Evolutionary conservation across 805 yeast genomes (phyloP).

Genomic region (Cyberlindnera petersonii): DNA sequence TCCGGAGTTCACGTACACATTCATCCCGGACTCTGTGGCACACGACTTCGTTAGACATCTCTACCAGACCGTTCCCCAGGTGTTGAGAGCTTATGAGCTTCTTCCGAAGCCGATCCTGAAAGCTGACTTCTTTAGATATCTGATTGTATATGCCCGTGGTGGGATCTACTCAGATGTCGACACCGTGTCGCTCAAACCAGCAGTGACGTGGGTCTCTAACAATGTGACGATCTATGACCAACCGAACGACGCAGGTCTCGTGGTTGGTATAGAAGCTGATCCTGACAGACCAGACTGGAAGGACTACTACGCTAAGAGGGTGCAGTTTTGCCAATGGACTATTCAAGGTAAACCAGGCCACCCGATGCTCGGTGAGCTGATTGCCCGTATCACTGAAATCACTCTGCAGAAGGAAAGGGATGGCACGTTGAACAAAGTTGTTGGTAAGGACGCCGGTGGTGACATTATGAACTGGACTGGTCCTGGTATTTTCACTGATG

Average conservation of each 20-base stretch:
- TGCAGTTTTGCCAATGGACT: conserved; percentile 98
- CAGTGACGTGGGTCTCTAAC: conserved; percentile 69
- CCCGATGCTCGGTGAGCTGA: conserved; percentile 78
- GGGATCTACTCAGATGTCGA: conserved; percentile 93
- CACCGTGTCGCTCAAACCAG: conserved; percentile 69
- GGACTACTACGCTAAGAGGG: conserved; percentile 86
- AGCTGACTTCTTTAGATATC: conserved; percentile 91
- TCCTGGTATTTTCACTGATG: conserved; percentile 92
- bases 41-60: conserved; percentile 50
- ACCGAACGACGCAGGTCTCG: conserved; percentile 57
- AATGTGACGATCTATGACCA: conserved; percentile 25
- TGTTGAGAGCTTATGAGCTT: conserved; percentile 65
- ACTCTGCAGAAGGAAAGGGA: conserved; percentile 54
- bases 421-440: conserved; percentile 44
- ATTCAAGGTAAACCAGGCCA: conserved; percentile 88
- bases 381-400: conserved; percentile 70
- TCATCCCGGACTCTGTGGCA: conserved; percentile 68
- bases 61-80: conserved; percentile 71
- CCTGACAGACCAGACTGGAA: conserved; percentile 95
- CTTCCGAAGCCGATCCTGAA: conserved; percentile 80
- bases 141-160: conserved; percentile 84
- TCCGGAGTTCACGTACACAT: conserved; percentile 63
- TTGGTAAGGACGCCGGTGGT: conserved; percentile 63
- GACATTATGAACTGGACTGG: conserved; percentile 95
- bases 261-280: conserved; percentile 93